Base-by-base conservation (phyloP, 2,329 filamentous ascomycete species). In the Westerdykella sp. region DNA sequence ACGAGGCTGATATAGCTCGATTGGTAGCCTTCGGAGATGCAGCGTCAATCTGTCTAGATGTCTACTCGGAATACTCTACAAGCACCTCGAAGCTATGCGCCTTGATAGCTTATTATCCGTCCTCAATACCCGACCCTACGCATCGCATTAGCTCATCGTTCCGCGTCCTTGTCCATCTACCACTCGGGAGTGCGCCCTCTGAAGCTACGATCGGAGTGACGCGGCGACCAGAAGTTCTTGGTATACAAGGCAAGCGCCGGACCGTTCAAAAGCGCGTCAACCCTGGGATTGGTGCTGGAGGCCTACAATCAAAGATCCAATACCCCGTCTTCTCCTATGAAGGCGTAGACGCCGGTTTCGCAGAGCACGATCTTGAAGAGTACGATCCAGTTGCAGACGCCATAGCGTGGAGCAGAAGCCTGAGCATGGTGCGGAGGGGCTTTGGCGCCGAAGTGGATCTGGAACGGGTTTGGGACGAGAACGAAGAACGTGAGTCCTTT, bases 391-490 rank as follows among this genome's bases (percentile, higher is more conserved):
- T 85, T 3, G 76, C 76, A 0, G 78, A 83, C 1, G 75, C 77
- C n/a, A 57, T 88, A 15, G 83, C 85, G 0, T 88, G 82, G 76
- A 79, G 75, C n/a, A 73, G 85, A 6, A 82, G 79, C 30, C 57
- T 90, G 44, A 71, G 71, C 1, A 66, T 73, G 1, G 70, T 86
- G 30, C 72, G 81, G 34, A 75, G 73, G 46, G 83, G 79, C 0
- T 85, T 88, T 56, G 60, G 67, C 13, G 62, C 70, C 13, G 70
- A 73, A 45, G 65, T 69, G 2, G 63, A 73, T 35, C 49, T 74
- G n/a, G 72, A 74, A 51, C 57, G 62, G 7, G 57, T 68, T 6
- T 67, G 70, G 56, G 73, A 75, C 41, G 62, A 70, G 16, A 66
- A 68, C 37, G 57, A 62, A 41, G 64, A 68, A 41, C 55, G 65